Percentiles rank a stretch among this genome's conserved stretches.
phyloP scores from a whole-genome alignment of 2,329 filamentous ascomycete species.

The Venturia asperata region DNA sequence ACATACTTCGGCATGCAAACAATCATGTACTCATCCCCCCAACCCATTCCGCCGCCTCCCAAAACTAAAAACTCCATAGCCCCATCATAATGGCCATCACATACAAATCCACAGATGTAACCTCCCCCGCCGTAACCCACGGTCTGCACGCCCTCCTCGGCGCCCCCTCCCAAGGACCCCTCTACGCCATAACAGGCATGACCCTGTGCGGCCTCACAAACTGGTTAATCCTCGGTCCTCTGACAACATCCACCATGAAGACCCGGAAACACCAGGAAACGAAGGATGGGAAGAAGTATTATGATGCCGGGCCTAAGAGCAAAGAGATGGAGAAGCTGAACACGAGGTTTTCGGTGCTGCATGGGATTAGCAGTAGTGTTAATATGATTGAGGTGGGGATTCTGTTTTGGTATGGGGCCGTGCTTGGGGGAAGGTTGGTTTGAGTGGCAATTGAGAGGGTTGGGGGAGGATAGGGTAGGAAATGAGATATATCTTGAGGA shows the following conservation, averaged over 20 bases:
- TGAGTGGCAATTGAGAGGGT: background rate
- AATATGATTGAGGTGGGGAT: conserved; percentile 67
- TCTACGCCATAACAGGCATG: conserved; percentile 59
- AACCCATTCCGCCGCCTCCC: background rate
- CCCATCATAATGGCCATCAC: conserved; percentile 70
- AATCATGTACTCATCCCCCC: conserved; percentile 37
- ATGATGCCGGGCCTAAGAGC: conserved; percentile 68
- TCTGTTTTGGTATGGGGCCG: conserved; percentile 69
- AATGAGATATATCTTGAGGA: too few species aligned
- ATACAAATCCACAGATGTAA: conserved; percentile 68
- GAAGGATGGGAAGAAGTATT: conserved; percentile 80
- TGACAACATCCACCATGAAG: conserved; percentile 66
- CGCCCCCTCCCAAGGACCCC: conserved; percentile 24
- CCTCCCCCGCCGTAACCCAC: conserved; percentile 57
- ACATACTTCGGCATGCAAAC: conserved; percentile 85
- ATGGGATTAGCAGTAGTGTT: conserved; percentile 72
- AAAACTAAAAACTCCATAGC: background rate
- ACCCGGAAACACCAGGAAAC: conserved; percentile 77
- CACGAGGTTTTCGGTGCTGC: conserved; percentile 60
- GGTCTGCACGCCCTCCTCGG: background rate
- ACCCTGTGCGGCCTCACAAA: conserved; percentile 67
- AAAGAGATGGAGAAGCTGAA: conserved; percentile 64
- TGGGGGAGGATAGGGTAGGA: background rate
- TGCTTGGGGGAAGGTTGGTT: conserved; percentile 56
- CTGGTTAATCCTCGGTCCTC: conserved; percentile 62